Evolutionary conservation across 139 green algal genomes (phyloP), one percentile per base, ranked within the genome.

Genomic region (Micractinium conductrix): DNA sequence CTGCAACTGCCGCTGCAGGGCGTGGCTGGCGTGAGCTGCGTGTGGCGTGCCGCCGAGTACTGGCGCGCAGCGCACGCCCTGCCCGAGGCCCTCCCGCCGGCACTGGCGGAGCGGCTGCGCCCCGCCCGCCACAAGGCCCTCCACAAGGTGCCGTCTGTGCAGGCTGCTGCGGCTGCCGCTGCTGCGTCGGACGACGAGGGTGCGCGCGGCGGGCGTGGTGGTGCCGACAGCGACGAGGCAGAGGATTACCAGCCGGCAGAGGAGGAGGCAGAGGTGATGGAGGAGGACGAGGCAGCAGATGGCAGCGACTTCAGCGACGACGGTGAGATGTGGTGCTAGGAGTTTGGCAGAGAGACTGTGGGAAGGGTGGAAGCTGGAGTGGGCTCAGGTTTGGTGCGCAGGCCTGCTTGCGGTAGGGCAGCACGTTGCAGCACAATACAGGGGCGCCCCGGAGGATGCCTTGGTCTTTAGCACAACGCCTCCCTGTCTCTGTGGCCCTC

Each of bases 21-120:
- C 30, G 89, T 92, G 16, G 83, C 83, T 5, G 89, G 83, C 16
- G 33, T 92, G 28, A 63, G 53, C 16, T 89, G 86, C 55, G 45
- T 92, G 37, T 92, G 89, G 89, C 62, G 73, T 2, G 83, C 76
- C 38, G 60, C 73, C 22, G 67, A 84, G 2, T 71, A 86, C 38
- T 86, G 58, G 28, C 9, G 48, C 17, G 60, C 80, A 40, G 62
- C 63, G 45, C 70, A 86, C 60, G 83, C 71, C n/a, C 68, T 91
- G 58, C 72, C 86, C 5, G 30, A 78, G 38, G 48, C 85, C 33
- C 45, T 87, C 58, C 86, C 86, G 16, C 38, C 68, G 1, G 80
- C 71, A 2, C 60, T 92, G 86, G 86, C 71, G 14, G 73, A 87
- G 81, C 76, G 80, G 26, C 60, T 88, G 79, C 80, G 80, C 1